Base-by-base conservation (phyloP, 2,329 filamentous ascomycete species). In the Tolypocladium guangdongense region DNA sequence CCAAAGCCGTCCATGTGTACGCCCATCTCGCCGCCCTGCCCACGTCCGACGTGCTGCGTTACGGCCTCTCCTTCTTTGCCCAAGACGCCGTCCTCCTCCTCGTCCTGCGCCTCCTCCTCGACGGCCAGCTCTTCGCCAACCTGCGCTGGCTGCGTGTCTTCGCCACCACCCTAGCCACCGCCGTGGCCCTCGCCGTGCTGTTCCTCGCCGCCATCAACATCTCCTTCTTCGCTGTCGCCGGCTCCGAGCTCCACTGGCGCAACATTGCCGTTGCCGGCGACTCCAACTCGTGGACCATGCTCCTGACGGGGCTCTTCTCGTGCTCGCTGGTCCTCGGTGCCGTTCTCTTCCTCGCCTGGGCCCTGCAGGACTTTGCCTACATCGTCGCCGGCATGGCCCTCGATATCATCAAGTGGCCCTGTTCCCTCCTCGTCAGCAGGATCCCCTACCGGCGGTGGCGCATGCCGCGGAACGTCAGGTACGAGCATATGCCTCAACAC, bases 31-130 rank as follows among this genome's bases (percentile, higher is more conserved):
- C 56, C 7, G 64, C 68, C 7, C 54, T 70, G n/a, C 60, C 66
- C 1, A 53, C 59, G 3, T 58, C 59, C n/a, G 59, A 65, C 35
- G 55, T 70, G 52, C 24, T 62, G 10, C 62, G 59, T 1, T 71
- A 65, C 56, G 63, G 64, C 24, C 61, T 65, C 12, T 68, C 68
- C 2, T 71, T 71, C 52, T 69, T 68, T 52, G 59, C 62, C 4
- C 67, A 70, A 39, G 68, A 71, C 22, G 56, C 65, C 0, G 48
- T 63, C 7, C 56, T 69, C 5, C 58, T 71, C 3, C 55, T 70
- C 14, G 24, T 66, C 32, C 60, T 69, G 41, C 60, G 67, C 7
- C 56, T 68, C 2, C 58, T 70, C 2, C 62, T 70, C 47, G 62
- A 65, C 49, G 39, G 33, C 3, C 56, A 59, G 3, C 22, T 59